Base-by-base conservation (phyloP, 108 stramenopile species). In the Cyclostephanos tholiformis region DNA sequence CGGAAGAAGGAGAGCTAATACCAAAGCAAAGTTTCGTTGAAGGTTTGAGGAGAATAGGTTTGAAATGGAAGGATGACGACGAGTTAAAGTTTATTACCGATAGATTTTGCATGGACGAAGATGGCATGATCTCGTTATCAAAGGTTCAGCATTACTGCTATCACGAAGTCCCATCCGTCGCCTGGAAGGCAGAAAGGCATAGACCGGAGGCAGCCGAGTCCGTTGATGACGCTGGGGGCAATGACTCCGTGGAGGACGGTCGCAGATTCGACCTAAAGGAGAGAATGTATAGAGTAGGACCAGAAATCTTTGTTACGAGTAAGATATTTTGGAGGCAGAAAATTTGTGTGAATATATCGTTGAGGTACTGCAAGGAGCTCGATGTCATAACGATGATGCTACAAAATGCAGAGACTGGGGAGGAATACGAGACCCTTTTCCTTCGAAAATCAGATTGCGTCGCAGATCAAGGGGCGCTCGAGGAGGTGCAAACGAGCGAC, bases 141-240 rank as follows among this genome's bases (percentile, higher is more conserved):
- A 77, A 78, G 73, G 69, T 83, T 52, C 72, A 83, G 60, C 44
- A 73, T 52, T 83, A 83, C 77, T 83, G 82, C 50, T 74, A 68
- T 59, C 66, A 77, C 44, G 59, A 78, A 29, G 67, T 83, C 29
- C 68, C 82, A 16, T 69, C 67, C 23, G 70, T 83, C 13, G 65
- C 71, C 20, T 83, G 82, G 82, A 78, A 70, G 39, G 82, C 82
- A 13, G 82, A 83, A 62, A 22, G 77, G 38, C 59, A 69, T 16
- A 60, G 77, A 30, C 23, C 73, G 58, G 74, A 75, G 36, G 46
- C 23, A 26, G 74, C 72, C 16, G 59, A 35, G 26, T 26, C 53
- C 0, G 23, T 13, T 2, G 57, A 69, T 30, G 41, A 64, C 13
- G 51, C 41, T 26, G 46, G 0, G 13, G 53, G 38, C 1, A 23